Evolutionary conservation across 169 alveolate genomes (phyloP).

Genomic region (Cystoisospora suis): DNA sequence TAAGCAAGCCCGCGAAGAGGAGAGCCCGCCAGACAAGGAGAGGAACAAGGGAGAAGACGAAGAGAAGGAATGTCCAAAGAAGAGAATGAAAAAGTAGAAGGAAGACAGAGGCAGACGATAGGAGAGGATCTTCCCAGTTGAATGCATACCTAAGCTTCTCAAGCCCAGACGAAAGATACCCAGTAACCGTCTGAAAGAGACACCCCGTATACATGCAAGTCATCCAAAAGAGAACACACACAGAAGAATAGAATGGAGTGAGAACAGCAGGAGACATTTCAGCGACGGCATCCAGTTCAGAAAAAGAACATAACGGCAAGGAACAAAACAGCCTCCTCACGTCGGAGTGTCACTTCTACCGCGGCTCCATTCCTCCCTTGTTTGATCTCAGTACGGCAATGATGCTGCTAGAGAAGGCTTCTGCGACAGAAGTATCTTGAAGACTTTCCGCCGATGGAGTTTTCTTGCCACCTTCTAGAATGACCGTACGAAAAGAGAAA

Average conservation of each 20-base stretch:
- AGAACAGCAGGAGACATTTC: not conserved
- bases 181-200: conserved; percentile 40
- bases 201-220: not conserved
- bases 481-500: too few relatives aligned
- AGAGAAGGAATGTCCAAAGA: conserved; percentile 42
- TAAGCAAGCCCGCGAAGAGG: conserved; percentile 30
- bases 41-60: conserved; percentile 21
- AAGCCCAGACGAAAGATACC: conserved; percentile 38
- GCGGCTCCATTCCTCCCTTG: too few relatives aligned
- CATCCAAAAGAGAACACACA: not conserved
- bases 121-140: conserved; percentile 65
- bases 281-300: not conserved
- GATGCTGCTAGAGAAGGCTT: too few relatives aligned
- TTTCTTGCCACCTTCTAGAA: too few relatives aligned
- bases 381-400: too few relatives aligned
- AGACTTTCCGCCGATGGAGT: too few relatives aligned
- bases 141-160: conserved; percentile 68
- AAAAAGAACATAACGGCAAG: too few relatives aligned
- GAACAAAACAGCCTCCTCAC: too few relatives aligned
- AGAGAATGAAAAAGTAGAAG: conserved; percentile 32
- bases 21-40: conserved; percentile 36
- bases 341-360: too few relatives aligned
- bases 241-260: not conserved
- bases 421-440: too few relatives aligned
- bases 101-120: conserved; percentile 37